Conservation (phyloP, 345 rosid species). For the Noccaea bulbosa region DNA sequence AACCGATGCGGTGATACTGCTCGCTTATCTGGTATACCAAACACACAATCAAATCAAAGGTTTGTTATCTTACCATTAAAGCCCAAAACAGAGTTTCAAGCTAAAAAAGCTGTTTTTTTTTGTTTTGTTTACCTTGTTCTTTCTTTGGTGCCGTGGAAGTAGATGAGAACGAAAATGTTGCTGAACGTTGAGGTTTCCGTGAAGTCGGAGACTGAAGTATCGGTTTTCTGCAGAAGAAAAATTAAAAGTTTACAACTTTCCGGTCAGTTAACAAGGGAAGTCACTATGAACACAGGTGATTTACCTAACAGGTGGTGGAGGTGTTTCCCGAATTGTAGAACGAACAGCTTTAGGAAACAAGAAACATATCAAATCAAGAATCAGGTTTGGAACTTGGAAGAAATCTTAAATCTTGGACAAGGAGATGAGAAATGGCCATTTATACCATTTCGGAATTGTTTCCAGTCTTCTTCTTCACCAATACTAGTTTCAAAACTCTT, state of each 20-base stretch:
- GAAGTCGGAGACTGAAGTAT: constrained; percentile 67
- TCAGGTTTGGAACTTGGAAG: constrained; percentile 12
- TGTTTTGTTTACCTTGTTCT: constrained; percentile 54
- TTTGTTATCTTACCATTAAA: constrained; percentile 7
- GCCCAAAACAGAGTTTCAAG: not conserved
- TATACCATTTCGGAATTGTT: constrained; percentile 72
- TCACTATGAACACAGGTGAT: not conserved
- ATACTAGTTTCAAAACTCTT: constrained; percentile 64
- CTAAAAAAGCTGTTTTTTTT: not conserved
- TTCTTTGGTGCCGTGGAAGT: constrained; percentile 60
- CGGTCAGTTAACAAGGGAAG: not conserved
- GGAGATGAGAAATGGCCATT: constrained; percentile 1
- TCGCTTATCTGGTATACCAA: constrained; percentile 62
- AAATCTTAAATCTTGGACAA: constrained; percentile 1
- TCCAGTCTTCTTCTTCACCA: constrained; percentile 74
- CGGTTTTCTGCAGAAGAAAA: constrained; percentile 55
- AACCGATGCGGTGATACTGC: constrained; percentile 81
- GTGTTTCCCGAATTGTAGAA: constrained; percentile 70
- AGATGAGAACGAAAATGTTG: constrained; percentile 75
- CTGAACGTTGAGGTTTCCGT: constrained; percentile 63
- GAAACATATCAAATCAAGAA: constrained; percentile 40
- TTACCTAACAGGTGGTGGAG: constrained; percentile 63
- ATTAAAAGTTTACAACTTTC: not conserved
- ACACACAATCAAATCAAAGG: not conserved
- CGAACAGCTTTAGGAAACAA: constrained; percentile 59